Conservation (phyloP, 129 eudicot species). For the Pulicaria dysenterica region DNA sequence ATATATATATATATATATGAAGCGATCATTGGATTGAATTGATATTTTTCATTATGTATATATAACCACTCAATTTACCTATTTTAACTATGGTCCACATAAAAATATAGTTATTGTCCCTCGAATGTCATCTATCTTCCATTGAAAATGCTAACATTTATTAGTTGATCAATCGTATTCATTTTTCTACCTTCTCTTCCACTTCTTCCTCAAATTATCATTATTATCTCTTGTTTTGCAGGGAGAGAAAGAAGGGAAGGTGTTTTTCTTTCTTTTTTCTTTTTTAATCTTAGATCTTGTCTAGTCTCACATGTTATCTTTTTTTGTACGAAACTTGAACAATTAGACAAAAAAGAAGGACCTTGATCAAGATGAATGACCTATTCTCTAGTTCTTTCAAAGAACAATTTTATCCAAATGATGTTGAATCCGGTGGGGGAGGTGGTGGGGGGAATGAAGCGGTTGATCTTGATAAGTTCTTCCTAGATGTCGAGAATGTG, state of each 20-base stretch:
- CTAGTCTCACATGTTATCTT: slow-evolving; percentile 1
- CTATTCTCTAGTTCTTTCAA: slow-evolving; percentile 75
- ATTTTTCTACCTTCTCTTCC: slow-evolving; percentile 59
- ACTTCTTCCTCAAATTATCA: slow-evolving; percentile 51
- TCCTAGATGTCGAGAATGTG: slow-evolving; percentile 72
- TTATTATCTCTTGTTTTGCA: slow-evolving; percentile 21
- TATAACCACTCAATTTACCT: slow-evolving; percentile 23
- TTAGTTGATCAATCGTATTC: slow-evolving; percentile 23
- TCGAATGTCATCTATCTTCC: slow-evolving; percentile 29
- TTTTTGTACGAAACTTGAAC: slow-evolving; percentile 30
- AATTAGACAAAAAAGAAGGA: neutral
- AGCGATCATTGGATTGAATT: neutral
- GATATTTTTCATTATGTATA: neutral
- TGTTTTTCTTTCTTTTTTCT: slow-evolving; percentile 7
- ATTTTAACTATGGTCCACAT: slow-evolving; percentile 31
- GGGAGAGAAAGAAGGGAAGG: slow-evolving; percentile 62
- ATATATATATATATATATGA: neutral
- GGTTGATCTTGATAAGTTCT: slow-evolving; percentile 68
- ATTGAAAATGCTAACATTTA: slow-evolving; percentile 27
- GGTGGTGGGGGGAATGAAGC: slow-evolving; percentile 27
- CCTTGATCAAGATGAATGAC: slow-evolving; percentile 67
- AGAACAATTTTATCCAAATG: slow-evolving; percentile 39
- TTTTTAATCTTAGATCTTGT: neutral
- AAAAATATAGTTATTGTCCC: slow-evolving; percentile 19
- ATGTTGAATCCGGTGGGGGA: slow-evolving; percentile 58